These are phyloP conservation scores for Caryopteris hybrid DNA, from an alignment of 305 asterid species.

Conservation along the genomic window DNA sequence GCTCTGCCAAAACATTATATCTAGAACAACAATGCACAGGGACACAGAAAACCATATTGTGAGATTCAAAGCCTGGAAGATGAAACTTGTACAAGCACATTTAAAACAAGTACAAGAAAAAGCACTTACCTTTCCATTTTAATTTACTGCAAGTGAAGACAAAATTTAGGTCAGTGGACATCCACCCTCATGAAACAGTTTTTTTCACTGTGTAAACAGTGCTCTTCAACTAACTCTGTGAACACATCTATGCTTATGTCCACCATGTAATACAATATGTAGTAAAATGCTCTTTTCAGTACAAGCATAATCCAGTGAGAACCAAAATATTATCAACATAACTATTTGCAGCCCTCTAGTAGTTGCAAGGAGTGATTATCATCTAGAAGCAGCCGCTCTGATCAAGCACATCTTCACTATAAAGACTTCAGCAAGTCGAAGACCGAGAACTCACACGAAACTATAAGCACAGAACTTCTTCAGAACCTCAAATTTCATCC, in stretches of 20 bases:
- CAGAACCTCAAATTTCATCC: constrained; percentile 22
- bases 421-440: constrained; percentile 16
- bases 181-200: constrained; percentile 57
- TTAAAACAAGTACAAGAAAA: neutral
- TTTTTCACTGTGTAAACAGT: constrained; percentile 61
- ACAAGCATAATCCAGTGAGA: constrained; percentile 56
- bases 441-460: constrained; percentile 18
- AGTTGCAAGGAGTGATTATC: constrained; percentile 81
- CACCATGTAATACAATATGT: constrained; percentile 56
- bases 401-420: constrained; percentile 11
- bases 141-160: constrained; percentile 28
- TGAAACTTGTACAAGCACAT: neutral
- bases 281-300: constrained; percentile 51
- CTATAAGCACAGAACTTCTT: constrained; percentile 21
- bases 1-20: constrained; percentile 74
- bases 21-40: constrained; percentile 35
- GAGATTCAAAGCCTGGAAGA: neutral
- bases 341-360: constrained; percentile 85
- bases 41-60: constrained; percentile 18
- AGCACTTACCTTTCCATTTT: constrained; percentile 73
- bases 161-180: constrained; percentile 49
- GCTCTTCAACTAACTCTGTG: constrained; percentile 49
- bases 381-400: constrained; percentile 53
- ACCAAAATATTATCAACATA: constrained; percentile 76
- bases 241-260: constrained; percentile 34